These are phyloP conservation scores for Rhynchosporium agropyri DNA, from an alignment of 2,329 filamentous ascomycete genomes.

Conservation along the genomic window DNA sequence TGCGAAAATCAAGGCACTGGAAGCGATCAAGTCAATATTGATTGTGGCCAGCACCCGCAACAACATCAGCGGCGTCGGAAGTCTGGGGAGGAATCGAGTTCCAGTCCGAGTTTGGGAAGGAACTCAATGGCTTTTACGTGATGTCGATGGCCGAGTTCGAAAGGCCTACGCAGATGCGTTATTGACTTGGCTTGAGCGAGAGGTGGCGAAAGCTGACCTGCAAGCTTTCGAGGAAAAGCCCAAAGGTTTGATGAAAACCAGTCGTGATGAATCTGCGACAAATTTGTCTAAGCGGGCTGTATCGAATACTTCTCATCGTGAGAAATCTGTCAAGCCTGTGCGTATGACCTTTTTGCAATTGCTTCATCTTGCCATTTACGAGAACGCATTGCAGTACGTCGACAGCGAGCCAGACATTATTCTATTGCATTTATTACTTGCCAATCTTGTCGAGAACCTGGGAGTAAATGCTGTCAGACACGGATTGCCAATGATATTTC, in stretches of 20 bases:
- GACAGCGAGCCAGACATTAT: slow-evolving; percentile 74
- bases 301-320: slow-evolving; percentile 62
- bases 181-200: slow-evolving; percentile 80
- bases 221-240: slow-evolving; percentile 60
- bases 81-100: slow-evolving; percentile 72
- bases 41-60: slow-evolving; percentile 74
- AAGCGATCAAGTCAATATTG: slow-evolving; percentile 80
- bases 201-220: slow-evolving; percentile 70
- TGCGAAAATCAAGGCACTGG: slow-evolving; percentile 68
- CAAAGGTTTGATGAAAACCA: slow-evolving; percentile 44
- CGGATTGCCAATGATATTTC: slow-evolving; percentile 85
- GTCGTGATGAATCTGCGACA: slow-evolving; percentile 38
- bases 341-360: slow-evolving; percentile 70
- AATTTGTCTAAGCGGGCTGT: slow-evolving; percentile 58
- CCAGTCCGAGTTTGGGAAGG: slow-evolving; percentile 89
- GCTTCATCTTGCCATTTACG: slow-evolving; percentile 86
- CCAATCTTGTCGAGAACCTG: slow-evolving; percentile 72
- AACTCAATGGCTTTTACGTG: slow-evolving; percentile 90
- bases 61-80: slow-evolving; percentile 60
- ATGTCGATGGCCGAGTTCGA: slow-evolving; percentile 75
- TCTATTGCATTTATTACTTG: slow-evolving; percentile 75
- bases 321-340: slow-evolving; percentile 34
- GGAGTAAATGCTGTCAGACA: slow-evolving; percentile 80
- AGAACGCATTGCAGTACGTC: slow-evolving; percentile 76
- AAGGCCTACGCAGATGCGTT: slow-evolving; percentile 85